Conservation (phyloP, 2,329 filamentous ascomycete species). For the Pyrenochaeta sp. region DNA sequence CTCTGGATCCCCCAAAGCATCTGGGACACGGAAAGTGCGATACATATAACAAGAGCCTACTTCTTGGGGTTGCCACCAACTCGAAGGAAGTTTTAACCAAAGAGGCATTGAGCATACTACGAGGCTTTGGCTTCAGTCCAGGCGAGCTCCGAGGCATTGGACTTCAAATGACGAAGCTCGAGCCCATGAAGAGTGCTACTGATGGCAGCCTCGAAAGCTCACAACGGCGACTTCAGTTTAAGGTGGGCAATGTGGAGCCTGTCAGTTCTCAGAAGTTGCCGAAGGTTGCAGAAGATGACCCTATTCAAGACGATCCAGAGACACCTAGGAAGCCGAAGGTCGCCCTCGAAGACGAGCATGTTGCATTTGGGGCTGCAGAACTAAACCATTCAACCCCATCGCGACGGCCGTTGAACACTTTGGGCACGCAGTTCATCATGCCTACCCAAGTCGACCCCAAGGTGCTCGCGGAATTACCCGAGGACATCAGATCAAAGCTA, state of each 20-base stretch:
- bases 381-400: constrained; percentile 58
- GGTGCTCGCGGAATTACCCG: constrained; percentile 84
- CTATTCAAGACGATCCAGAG: constrained; percentile 57
- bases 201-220: constrained; percentile 71
- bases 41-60: constrained; percentile 85
- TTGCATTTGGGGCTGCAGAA: constrained; percentile 48
- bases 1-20: constrained; percentile 90
- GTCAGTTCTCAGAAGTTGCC: constrained; percentile 29
- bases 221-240: constrained; percentile 81
- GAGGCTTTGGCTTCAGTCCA: constrained; percentile 82
- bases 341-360: constrained; percentile 36
- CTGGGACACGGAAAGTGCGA: constrained; percentile 96
- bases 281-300: constrained; percentile 44
- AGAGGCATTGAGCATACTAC: constrained; percentile 85
- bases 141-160: constrained; percentile 94
- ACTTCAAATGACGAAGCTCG: constrained; percentile 91
- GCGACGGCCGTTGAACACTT: constrained; percentile 76
- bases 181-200: constrained; percentile 71
- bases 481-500: constrained; percentile 81
- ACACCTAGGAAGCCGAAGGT: constrained; percentile 49
- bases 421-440: constrained; percentile 91
- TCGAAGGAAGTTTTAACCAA: constrained; percentile 74
- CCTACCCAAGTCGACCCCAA: constrained; percentile 82
- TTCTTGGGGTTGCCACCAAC: constrained; percentile 86
- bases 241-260: constrained; percentile 56